Base-by-base conservation (phyloP, 352 stramenopile species). In the Blastocystis sp. region DNA sequence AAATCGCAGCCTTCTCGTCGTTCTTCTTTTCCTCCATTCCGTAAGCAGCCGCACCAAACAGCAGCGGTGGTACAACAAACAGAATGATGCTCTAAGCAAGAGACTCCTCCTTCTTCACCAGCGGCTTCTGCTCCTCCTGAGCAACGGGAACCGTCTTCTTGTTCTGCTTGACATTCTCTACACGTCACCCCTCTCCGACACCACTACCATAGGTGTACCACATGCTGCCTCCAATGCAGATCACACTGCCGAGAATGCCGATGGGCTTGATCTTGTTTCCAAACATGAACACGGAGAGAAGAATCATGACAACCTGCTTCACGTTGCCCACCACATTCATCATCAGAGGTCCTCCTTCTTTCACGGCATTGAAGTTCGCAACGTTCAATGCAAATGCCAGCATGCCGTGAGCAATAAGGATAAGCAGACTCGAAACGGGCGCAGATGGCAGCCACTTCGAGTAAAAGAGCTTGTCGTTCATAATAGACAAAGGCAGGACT, bases 261-360 rank as follows among this genome's bases (percentile, higher is more conserved):
- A 88, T 88, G 3, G 45, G 3, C n/a, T 74, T 88, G 40, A 88
- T 88, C 11, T 48, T 42, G 42, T 88, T 76, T 66, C 68, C 68
- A 28, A 88, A 88, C 68, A 88, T 38, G 68, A 79, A 88, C 0
- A 88, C 68, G 7, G 78, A 88, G 21, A 88, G 68, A 9, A 88
- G n/a, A 28, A 88, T 79, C 78, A 88, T 88, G n/a, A 88, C 78
- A 9, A 88, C 78, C 43, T 88, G 78, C 34, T 88, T 88, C n/a
- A 88, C 68, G 57, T 88, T 88, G 34, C 78, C 78, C 0, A 79
- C 68, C 14, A 88, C 68, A 42, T 88, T 88, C 64, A 88, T 88
- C 64, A 88, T 79, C 64, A 88, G 17, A 1, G 78, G 78, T 38
- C 64, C 64, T 17, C 68, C 68, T 38, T 88, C 64, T 65, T 88